Percentiles rank a stretch among this genome's conserved stretches.
phyloP scores from a whole-genome alignment of 2,329 filamentous ascomycete genomes.

The Pezicula carpinea region DNA sequence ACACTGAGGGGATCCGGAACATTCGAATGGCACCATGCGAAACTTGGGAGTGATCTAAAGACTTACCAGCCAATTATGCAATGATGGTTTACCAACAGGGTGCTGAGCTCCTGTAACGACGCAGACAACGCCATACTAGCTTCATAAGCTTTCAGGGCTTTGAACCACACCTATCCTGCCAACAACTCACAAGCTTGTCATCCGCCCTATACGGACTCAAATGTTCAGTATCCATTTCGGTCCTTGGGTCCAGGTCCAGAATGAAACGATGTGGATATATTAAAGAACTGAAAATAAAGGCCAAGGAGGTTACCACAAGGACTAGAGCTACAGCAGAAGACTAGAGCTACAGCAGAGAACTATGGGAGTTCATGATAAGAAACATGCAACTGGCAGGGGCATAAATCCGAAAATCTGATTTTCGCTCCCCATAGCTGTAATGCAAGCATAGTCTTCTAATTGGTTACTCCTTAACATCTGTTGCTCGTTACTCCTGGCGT shows the following conservation, averaged over 20 bases:
- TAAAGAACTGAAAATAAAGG: neutral
- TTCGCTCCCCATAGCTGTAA: neutral
- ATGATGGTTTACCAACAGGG: constrained; percentile 57
- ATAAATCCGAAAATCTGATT: constrained; percentile 1
- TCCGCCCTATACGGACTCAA: constrained; percentile 26
- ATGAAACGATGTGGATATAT: neutral
- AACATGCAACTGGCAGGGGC: neutral
- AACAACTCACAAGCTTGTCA: constrained; percentile 21
- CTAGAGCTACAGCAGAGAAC: neutral
- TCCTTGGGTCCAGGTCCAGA: neutral
- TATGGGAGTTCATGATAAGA: neutral
- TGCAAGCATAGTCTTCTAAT: constrained; percentile 3
- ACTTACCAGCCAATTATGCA: constrained; percentile 50
- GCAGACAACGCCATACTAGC: constrained; percentile 58
- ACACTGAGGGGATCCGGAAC: neutral
- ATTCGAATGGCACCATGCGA: neutral
- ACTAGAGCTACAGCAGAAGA: neutral
- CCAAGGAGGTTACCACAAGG: too few relatives aligned
- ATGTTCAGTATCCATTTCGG: constrained; percentile 18
- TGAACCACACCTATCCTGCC: neutral
- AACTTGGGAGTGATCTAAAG: neutral
- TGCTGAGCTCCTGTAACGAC: constrained; percentile 59
- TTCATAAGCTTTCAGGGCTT: neutral
- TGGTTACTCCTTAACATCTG: neutral
- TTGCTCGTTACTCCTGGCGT: neutral